These are phyloP conservation scores for Hippophae rhamnoides DNA, from an alignment of 306 rosid species.

Conservation along the genomic window DNA sequence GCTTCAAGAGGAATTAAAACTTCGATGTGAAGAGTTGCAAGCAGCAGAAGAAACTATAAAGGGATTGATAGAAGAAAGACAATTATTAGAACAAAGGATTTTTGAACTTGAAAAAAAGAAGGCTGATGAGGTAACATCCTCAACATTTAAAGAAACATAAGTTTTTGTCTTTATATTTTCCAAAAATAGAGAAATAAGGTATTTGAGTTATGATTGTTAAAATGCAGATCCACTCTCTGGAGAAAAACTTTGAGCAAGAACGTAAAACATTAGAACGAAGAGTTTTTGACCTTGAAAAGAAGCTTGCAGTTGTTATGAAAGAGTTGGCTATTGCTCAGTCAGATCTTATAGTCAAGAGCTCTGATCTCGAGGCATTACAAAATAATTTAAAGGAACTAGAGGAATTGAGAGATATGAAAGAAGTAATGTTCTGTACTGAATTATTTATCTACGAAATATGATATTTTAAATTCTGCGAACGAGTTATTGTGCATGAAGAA, in stretches of 20 bases:
- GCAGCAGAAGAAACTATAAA: conserved; percentile 56
- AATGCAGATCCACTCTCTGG: conserved; percentile 52
- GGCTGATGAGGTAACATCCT: conserved; percentile 49
- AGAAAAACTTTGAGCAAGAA: conserved; percentile 50
- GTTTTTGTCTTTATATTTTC: background rate
- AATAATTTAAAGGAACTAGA: conserved; percentile 71
- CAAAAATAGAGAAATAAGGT: too few species aligned
- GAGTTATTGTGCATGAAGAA: background rate
- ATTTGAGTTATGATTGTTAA: conserved; percentile 4
- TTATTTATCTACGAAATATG: background rate
- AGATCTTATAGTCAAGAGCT: conserved; percentile 44
- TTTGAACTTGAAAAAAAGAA: conserved; percentile 46
- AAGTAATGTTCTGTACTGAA: conserved; percentile 30
- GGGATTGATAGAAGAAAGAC: conserved; percentile 50
- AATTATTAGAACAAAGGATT: conserved; percentile 44
- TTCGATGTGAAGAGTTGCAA: conserved; percentile 43
- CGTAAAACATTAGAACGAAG: conserved; percentile 41
- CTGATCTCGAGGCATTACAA: conserved; percentile 54
- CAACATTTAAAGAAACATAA: conserved; percentile 3
- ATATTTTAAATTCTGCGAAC: background rate
- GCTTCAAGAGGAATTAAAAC: conserved; percentile 65
- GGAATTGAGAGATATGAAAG: conserved; percentile 95
- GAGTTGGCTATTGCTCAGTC: conserved; percentile 48
- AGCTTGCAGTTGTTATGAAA: conserved; percentile 39
- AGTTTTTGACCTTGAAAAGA: conserved; percentile 60